Conservation (phyloP, 192 early-diverging fungal species). For the Piromyces sp. region DNA sequence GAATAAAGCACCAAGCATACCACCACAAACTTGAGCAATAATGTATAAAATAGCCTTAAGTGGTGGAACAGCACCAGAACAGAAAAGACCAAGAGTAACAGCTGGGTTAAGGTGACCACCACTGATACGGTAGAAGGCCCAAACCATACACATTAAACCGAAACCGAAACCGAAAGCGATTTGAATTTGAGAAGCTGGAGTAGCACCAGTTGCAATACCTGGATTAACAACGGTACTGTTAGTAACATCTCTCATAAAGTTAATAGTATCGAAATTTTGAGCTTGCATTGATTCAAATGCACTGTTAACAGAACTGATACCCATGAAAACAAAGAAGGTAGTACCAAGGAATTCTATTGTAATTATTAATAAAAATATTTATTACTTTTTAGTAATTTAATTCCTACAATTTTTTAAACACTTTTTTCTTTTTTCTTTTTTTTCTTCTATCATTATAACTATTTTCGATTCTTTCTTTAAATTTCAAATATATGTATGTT, state of each 20-base stretch:
- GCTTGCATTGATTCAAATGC: neutral
- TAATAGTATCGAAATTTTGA: neutral
- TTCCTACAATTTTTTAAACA: too few species aligned
- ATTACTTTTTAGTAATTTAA: too few species aligned
- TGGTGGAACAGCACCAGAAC: slow-evolving; percentile 25
- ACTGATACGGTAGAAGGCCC: neutral
- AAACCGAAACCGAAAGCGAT: neutral
- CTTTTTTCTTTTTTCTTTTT: too few species aligned
- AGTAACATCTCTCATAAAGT: neutral
- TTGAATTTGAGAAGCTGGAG: neutral
- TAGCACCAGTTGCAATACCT: neutral
- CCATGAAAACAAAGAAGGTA: neutral
- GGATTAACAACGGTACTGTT: neutral
- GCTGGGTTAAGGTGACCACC: slow-evolving; percentile 47
- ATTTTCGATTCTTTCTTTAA: too few species aligned
- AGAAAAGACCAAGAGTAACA: slow-evolving; percentile 33
- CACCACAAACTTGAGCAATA: slow-evolving; percentile 36
- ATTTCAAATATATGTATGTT: too few species aligned
- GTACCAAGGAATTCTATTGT: neutral
- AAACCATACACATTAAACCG: neutral
- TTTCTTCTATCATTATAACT: too few species aligned
- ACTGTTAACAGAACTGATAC: neutral
- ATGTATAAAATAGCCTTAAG: slow-evolving; percentile 25
- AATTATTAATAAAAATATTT: too few species aligned
- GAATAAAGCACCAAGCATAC: slow-evolving; percentile 23